Base-by-base conservation (phyloP, 163 green algal genomes). In the Prototheca stagnorum region DNA sequence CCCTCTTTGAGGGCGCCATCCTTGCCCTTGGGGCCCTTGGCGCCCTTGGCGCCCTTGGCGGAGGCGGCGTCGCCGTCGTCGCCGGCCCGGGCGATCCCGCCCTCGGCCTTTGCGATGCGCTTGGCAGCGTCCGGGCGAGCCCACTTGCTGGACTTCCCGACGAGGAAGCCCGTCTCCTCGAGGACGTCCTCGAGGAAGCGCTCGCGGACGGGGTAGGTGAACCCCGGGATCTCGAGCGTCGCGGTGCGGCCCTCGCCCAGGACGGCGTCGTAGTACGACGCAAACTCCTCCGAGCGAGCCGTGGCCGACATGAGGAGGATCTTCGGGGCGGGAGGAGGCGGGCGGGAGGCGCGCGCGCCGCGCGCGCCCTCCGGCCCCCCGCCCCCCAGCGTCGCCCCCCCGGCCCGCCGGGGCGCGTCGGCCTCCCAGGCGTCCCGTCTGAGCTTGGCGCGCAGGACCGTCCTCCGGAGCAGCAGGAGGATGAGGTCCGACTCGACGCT, bases 241-340 rank as follows among this genome's bases (percentile, higher is more conserved):
- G 27, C 41, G 0, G 54, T 21, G 31, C 31, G 31, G 31, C 35
- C 28, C 31, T 53, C 16, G 5, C 56, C 41, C 28, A 66, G 53
- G 3, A 28, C 37, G 5, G 19, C 0, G 15, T 58, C 27, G 44
- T 94, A 92, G 62, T 96, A 97, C 3, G 42, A 11, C 0, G 68
- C 67, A 67, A 97, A 96, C n/a, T 85, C 61, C 9, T 80, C 57
- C 1, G 87, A 75, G 39, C 95, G 79, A 0, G 84, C 77, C 4
- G 88, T 97, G 20, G 88, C 88, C 19, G 70, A 88, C 88, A 97
- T 97, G 17, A 97, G 80, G 36, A 97, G 62, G 1, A 96, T 45
- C 27, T 67, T 26, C 15, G 65, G 39, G 8, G 44, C 47, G 1
- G 49, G 54, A 31, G 54, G 57, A 24, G 39, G 33, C n/a, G n/a